Conservation (phyloP, 1,284 basidiomycete species). For the Ceratobasidium sp. region DNA sequence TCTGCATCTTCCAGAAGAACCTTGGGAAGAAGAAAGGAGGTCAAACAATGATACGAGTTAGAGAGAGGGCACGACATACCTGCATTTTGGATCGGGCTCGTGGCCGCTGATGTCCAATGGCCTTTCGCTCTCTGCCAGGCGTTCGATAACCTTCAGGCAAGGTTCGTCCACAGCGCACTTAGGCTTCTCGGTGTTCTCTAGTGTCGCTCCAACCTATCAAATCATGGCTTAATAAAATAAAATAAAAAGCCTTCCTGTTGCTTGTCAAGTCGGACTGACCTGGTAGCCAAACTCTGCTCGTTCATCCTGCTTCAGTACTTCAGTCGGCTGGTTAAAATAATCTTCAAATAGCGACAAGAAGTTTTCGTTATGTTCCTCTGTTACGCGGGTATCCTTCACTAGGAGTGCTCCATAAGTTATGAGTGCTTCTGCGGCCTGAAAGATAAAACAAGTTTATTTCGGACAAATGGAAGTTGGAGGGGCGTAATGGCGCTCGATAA, state of each 20-base stretch:
- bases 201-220: slow-evolving; percentile 77
- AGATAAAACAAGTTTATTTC: background rate
- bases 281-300: slow-evolving; percentile 74
- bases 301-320: slow-evolving; percentile 72
- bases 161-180: slow-evolving; percentile 83
- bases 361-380: slow-evolving; percentile 76
- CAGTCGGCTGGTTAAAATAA: slow-evolving; percentile 81
- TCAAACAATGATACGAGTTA: slow-evolving; percentile 1
- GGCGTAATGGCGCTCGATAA: too few species aligned
- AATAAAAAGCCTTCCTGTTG: too few species aligned
- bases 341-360: slow-evolving; percentile 86
- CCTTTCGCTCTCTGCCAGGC: slow-evolving; percentile 76
- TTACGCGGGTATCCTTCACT: slow-evolving; percentile 83
- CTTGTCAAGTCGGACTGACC: too few species aligned
- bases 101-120: slow-evolving; percentile 77
- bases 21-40: slow-evolving; percentile 47
- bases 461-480: background rate
- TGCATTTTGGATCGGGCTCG: slow-evolving; percentile 88
- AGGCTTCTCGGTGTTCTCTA: slow-evolving; percentile 93
- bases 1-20: slow-evolving; percentile 90
- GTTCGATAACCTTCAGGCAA: slow-evolving; percentile 75
- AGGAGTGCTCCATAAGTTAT: slow-evolving; percentile 85
- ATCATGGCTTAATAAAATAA: background rate
- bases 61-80: slow-evolving; percentile 52
- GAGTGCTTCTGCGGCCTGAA: slow-evolving; percentile 79